Base-by-base conservation (phyloP, 495 filamentous ascomycete genomes). In the Lasiosphaeria miniovina region DNA sequence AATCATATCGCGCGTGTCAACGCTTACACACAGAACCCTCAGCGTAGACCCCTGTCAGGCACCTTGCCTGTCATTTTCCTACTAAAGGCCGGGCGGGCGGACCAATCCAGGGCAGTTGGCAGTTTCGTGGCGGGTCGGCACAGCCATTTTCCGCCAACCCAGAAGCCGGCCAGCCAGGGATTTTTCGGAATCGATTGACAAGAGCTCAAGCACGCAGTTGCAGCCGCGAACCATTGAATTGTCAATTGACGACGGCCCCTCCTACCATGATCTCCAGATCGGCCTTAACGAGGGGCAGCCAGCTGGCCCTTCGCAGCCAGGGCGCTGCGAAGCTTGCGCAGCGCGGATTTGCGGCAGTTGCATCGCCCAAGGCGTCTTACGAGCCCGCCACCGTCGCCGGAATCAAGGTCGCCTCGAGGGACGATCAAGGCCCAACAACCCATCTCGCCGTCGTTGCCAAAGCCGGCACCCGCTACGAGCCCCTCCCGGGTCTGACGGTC, bases 391-490 rank as follows among this genome's bases (percentile, higher is more conserved):
- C 93, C 75, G 83, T 89, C 71, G 80, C 83, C 64, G 92, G 94
- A 66, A 80, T 98, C 74, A 98, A 96, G 83, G 81, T 95, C 59
- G 92, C 92, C 66, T 88, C 88, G 77, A 82, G 93, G 77, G 92
- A 97, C 76, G 80, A 91, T 60, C 80, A 85, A 60, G 92, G 91
- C 33, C 91, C 91, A 64, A 96, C 92, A 55, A 91, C 90, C 49
- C 91, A 88, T 61, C 82, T 99, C 64, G 92, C 91, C 40, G 71
- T 99, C 64, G 91, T 98, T 71, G 85, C 91, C 52, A 94, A 93
- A 75, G 94, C 90, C 60, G 94, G 94, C 69, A 91, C 92, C 65
- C 82, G 94, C 73, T 98, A 92, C 78, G 85, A 99, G 81, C 82
- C 86, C 49, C 80, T 88, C 59, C 95, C 94, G 65, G 94, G 95